Conservation (phyloP, 1,284 basidiomycete genomes). For the Pseudozyma hubeiensis region DNA sequence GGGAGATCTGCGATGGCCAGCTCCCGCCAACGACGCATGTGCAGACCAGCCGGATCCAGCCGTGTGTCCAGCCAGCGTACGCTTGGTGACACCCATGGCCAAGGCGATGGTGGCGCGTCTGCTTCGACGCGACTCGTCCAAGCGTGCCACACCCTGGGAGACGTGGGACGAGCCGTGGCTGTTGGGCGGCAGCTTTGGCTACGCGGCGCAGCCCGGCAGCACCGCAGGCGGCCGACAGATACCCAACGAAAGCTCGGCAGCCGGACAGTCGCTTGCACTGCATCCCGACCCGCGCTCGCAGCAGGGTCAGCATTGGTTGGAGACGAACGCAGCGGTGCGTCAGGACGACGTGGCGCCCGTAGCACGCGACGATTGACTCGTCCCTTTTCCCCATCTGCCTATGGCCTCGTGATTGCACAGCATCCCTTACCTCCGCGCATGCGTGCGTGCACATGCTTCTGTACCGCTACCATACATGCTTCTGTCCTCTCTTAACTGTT, state of each 20-base stretch:
- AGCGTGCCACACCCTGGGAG: conserved; percentile 59
- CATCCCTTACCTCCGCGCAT: neutral
- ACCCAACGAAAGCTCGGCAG: conserved; percentile 49
- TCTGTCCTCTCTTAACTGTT: too few relatives aligned
- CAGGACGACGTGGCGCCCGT: conserved; percentile 37
- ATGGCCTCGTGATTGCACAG: neutral
- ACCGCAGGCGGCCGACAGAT: conserved; percentile 17
- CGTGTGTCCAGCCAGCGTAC: conserved; percentile 35
- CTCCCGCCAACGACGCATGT: conserved; percentile 63
- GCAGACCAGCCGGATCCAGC: conserved; percentile 32
- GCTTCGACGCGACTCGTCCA: conserved; percentile 60
- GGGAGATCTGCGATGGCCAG: conserved; percentile 68
- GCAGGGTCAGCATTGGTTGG: conserved; percentile 56
- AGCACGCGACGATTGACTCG: conserved; percentile 43
- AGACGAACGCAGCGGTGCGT: conserved; percentile 39
- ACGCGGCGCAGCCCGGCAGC: conserved; percentile 5
- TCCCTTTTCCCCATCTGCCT: neutral
- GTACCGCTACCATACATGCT: too few relatives aligned
- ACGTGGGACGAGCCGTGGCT: conserved; percentile 66
- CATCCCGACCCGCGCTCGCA: conserved; percentile 56
- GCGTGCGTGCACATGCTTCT: too few relatives aligned
- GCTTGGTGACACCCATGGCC: conserved; percentile 62
- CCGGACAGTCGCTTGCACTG: conserved; percentile 38
- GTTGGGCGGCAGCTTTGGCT: conserved; percentile 57
- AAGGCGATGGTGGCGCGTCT: conserved; percentile 59